phyloP scores from a whole-genome alignment of 2,329 filamentous ascomycete species.

The Penicillium sp. region DNA sequence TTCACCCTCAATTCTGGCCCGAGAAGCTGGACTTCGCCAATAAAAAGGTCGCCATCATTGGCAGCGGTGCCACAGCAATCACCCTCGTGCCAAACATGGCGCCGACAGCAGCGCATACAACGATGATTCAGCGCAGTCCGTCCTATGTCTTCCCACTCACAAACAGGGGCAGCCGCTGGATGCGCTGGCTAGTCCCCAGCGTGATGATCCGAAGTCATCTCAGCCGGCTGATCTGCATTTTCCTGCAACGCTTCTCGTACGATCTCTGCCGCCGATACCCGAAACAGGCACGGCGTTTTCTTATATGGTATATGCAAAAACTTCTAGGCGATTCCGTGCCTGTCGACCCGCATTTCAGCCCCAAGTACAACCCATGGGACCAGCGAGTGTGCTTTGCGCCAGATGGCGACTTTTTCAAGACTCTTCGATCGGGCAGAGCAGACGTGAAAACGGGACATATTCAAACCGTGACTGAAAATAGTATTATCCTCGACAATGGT shows the following conservation, averaged over 20 bases:
- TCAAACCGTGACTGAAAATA: slow-evolving; percentile 45
- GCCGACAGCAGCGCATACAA: slow-evolving; percentile 62
- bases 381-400: slow-evolving; percentile 72
- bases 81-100: slow-evolving; percentile 70
- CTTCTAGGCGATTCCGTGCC: slow-evolving; percentile 54
- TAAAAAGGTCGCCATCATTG: slow-evolving; percentile 69
- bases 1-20: slow-evolving; percentile 77
- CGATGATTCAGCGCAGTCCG: slow-evolving; percentile 78
- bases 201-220: slow-evolving; percentile 26
- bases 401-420: slow-evolving; percentile 56
- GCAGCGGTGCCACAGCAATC: slow-evolving; percentile 73
- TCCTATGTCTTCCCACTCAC: slow-evolving; percentile 61
- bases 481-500: slow-evolving; percentile 48
- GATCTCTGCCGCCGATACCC: slow-evolving; percentile 55
- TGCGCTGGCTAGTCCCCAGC: slow-evolving; percentile 37
- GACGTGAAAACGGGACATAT: slow-evolving; percentile 55
- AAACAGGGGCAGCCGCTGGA: slow-evolving; percentile 30
- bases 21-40: slow-evolving; percentile 60
- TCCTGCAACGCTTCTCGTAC: slow-evolving; percentile 48
- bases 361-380: slow-evolving; percentile 64
- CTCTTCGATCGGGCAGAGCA: slow-evolving; percentile 49
- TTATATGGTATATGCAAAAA: slow-evolving; percentile 45
- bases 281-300: slow-evolving; percentile 42
- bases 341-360: slow-evolving; percentile 61
- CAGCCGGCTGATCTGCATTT: slow-evolving; percentile 47